phyloP scores from a whole-genome alignment of 139 green algal genomes.

The Tetraselmis chui region DNA sequence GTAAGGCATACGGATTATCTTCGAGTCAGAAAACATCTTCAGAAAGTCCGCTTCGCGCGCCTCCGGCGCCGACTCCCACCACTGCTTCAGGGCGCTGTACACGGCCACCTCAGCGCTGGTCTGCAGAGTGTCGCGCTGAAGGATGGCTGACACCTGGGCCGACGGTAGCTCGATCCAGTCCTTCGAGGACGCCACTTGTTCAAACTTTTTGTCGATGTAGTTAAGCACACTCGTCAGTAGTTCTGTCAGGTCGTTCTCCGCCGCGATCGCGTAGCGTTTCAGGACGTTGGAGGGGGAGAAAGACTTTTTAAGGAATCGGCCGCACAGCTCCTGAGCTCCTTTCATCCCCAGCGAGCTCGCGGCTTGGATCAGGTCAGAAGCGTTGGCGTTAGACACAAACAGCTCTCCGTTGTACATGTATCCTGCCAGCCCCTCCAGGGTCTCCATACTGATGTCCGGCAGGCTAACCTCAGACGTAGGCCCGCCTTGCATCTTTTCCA shows the following conservation, averaged over 20 bases:
- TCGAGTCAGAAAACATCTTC: neutral
- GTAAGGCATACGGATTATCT: neutral
- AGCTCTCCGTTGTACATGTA: neutral
- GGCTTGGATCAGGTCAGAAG: neutral
- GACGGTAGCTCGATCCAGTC: neutral
- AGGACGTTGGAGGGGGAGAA: neutral
- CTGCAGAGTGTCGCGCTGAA: neutral
- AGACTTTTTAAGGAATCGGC: neutral
- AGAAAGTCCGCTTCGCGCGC: neutral
- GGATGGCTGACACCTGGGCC: neutral
- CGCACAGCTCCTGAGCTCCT: neutral
- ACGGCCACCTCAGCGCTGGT: neutral
- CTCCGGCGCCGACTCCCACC: neutral
- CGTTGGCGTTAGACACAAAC: neutral
- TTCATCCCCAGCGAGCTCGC: neutral
- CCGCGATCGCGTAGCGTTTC: neutral
- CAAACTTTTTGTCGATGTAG: neutral
- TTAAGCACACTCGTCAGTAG: neutral
- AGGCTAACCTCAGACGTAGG: neutral
- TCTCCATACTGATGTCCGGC: neutral
- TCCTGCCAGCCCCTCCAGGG: neutral
- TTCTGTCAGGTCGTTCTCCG: neutral
- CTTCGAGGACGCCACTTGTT: neutral
- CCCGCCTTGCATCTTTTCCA: neutral
- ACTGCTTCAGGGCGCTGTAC: neutral